Percentiles rank a stretch among this genome's conserved stretches.
Evolutionary conservation across 805 yeast species (phyloP).

Genomic region (Metahyphopichia silvanorum): DNA sequence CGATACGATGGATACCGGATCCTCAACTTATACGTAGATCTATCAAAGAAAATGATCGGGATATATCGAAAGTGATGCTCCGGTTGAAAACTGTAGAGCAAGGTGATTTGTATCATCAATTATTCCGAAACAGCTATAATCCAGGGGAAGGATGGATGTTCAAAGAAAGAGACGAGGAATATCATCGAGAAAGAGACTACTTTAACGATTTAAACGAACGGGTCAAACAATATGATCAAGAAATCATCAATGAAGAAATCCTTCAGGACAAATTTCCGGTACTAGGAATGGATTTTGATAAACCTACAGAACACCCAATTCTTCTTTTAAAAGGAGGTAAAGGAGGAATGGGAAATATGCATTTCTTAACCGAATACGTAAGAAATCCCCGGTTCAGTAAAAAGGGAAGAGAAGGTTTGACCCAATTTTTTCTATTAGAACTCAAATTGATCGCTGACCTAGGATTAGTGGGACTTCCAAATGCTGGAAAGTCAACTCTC

Average conservation of each 20-base stretch:
- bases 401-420: constrained; percentile 68
- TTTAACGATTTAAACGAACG: constrained; percentile 62
- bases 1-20: constrained; percentile 79
- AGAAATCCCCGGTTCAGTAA: constrained; percentile 91
- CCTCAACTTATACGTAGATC: constrained; percentile 46
- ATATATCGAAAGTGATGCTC: background rate
- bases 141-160: constrained; percentile 90
- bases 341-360: constrained; percentile 97
- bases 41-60: constrained; percentile 13
- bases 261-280: constrained; percentile 70
- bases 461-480: constrained; percentile 93
- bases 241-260: constrained; percentile 55
- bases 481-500: constrained; percentile 93
- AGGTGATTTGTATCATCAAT: constrained; percentile 32
- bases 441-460: constrained; percentile 86
- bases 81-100: background rate
- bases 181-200: constrained; percentile 62
- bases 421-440: constrained; percentile 71
- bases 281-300: constrained; percentile 71
- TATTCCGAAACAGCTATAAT: constrained; percentile 56
- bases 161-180: constrained; percentile 71
- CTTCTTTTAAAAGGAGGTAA: constrained; percentile 77
- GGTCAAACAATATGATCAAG: constrained; percentile 64
- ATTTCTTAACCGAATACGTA: constrained; percentile 76
- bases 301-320: constrained; percentile 62